Conservation (phyloP, 1,284 basidiomycete species). For the Lignosus rhinocerotis region DNA sequence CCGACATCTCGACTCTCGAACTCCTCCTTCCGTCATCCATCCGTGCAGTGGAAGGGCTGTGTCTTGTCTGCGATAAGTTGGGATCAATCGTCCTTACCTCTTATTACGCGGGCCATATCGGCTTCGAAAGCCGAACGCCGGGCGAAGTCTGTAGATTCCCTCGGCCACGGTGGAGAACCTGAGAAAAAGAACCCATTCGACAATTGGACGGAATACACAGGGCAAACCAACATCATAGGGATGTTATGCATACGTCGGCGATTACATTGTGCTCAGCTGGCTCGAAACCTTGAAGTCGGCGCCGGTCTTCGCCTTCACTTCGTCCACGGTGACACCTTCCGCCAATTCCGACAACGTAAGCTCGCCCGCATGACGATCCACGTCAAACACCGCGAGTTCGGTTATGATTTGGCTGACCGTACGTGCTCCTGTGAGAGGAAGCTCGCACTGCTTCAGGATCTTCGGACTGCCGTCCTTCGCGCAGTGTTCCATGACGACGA, state of each 20-base stretch:
- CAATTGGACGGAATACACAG: background rate
- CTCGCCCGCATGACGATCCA: conserved; percentile 75
- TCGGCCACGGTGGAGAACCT: background rate
- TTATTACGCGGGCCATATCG: background rate
- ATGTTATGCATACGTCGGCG: background rate
- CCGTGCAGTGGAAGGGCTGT: no score
- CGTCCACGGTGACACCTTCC: conserved; percentile 81
- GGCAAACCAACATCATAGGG: conserved; percentile 1
- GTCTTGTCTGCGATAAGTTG: no score
- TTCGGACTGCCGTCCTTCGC: conserved; percentile 92
- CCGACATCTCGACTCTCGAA: background rate
- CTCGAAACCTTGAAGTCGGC: conserved; percentile 70
- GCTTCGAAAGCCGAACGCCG: background rate
- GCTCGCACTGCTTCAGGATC: conserved; percentile 79
- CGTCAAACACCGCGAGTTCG: conserved; percentile 90
- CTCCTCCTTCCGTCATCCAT: background rate
- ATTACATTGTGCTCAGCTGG: conserved; percentile 31
- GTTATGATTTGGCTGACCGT: conserved; percentile 93
- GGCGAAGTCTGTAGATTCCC: background rate
- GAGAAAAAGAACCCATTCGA: background rate
- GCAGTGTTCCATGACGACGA: conserved; percentile 89
- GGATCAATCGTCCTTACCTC: background rate
- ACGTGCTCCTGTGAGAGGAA: conserved; percentile 88
- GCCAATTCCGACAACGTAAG: conserved; percentile 84
- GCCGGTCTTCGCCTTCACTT: conserved; percentile 86